Evolutionary conservation across 768 basidiomycete genomes (phyloP).

Genomic region (Agaricus subrufescens): DNA sequence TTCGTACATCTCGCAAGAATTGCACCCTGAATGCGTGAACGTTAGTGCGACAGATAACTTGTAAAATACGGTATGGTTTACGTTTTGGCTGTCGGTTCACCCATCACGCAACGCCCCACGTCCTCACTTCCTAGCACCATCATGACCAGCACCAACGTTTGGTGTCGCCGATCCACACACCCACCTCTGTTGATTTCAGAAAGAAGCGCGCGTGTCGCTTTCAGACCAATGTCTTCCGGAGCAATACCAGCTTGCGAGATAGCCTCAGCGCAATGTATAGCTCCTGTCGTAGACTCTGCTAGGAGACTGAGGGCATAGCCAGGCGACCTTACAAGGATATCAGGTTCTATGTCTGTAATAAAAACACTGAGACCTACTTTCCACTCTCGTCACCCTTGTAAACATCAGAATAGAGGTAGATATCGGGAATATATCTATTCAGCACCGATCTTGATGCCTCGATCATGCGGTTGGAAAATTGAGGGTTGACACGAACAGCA

Average conservation of each 20-base stretch:
- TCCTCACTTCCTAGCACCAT: slow-evolving; percentile 99
- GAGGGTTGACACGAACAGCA: slow-evolving; percentile 93
- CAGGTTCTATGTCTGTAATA: too few species aligned
- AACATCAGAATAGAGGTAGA: slow-evolving; percentile 97
- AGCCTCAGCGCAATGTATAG: slow-evolving; percentile 83
- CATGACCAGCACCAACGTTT: slow-evolving; percentile 77
- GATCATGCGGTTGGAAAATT: slow-evolving; percentile 97
- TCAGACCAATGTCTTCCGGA: slow-evolving; percentile 89
- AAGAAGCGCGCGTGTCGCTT: slow-evolving; percentile 75
- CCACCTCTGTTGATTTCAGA: slow-evolving; percentile 79
- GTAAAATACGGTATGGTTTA: slow-evolving; percentile 32
- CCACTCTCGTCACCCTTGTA: slow-evolving; percentile 98
- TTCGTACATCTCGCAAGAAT: slow-evolving; percentile 78
- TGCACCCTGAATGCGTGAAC: slow-evolving; percentile 59
- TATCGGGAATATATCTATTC: slow-evolving; percentile 96
- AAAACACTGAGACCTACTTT: slow-evolving; percentile 56
- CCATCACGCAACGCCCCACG: slow-evolving; percentile 85
- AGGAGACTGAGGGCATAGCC: slow-evolving; percentile 91
- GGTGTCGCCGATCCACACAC: slow-evolving; percentile 88
- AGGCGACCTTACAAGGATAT: slow-evolving; percentile 62
- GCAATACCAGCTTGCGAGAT: slow-evolving; percentile 77
- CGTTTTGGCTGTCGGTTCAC: slow-evolving; percentile 79
- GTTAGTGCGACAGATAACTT: neutral
- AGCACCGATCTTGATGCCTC: slow-evolving; percentile 89
- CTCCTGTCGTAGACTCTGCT: slow-evolving; percentile 89